phyloP scores from a whole-genome alignment of 345 rosid species.

The Populus ilicifolia region DNA sequence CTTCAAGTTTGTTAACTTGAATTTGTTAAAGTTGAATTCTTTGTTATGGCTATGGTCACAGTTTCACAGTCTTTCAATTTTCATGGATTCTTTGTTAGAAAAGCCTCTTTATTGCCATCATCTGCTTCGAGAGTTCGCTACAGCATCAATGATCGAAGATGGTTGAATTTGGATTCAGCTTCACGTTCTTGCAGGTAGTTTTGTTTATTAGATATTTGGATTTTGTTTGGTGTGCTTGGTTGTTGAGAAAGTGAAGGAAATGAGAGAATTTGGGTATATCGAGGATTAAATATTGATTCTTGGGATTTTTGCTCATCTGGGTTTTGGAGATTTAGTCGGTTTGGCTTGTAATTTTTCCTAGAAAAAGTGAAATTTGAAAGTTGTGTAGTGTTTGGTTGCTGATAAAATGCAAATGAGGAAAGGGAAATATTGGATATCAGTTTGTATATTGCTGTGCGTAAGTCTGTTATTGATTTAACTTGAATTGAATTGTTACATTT shows the following conservation, averaged over 20 bases:
- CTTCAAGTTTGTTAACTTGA: conserved; percentile 42
- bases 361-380: not conserved
- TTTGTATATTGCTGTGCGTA: not conserved
- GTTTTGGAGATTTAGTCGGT: not conserved
- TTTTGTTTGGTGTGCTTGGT: not conserved
- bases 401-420: not conserved
- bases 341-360: not conserved
- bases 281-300: not conserved
- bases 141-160: conserved; percentile 59
- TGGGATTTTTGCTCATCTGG: not conserved
- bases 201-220: not conserved
- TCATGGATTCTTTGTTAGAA: conserved; percentile 11
- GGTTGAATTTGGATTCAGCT: conserved; percentile 43
- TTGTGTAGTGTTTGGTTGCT: not conserved
- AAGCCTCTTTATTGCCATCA: conserved; percentile 35
- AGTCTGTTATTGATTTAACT: not conserved
- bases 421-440: not conserved
- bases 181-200: conserved; percentile 33
- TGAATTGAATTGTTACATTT: not conserved
- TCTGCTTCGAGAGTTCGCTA: conserved; percentile 44
- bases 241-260: not conserved
- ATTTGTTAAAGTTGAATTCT: conserved; percentile 22
- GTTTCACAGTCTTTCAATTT: conserved; percentile 37
- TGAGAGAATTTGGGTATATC: not conserved
- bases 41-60: conserved; percentile 40